These are phyloP conservation scores for Cichorium intybus DNA, from an alignment of 140 eudicot species.

Conservation along the genomic window DNA sequence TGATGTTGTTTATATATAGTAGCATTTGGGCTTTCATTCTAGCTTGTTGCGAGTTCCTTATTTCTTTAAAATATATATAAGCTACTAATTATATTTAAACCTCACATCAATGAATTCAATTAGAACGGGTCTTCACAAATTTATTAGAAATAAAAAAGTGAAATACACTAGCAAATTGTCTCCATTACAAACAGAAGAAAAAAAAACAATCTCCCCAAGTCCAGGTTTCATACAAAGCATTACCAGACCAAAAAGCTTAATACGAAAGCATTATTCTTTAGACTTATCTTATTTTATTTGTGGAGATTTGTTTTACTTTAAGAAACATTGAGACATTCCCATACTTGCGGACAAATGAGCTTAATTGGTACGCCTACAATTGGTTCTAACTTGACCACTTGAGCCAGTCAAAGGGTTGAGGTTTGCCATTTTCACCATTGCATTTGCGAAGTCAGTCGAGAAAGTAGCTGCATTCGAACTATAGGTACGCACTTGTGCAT, in stretches of 20 bases:
- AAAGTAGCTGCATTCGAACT: slow-evolving; percentile 45
- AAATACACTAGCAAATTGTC: neutral
- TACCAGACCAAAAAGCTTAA: neutral
- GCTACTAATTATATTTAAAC: neutral
- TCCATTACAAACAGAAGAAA: neutral
- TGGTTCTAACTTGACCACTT: slow-evolving; percentile 61
- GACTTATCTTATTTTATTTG: neutral
- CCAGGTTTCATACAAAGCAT: neutral
- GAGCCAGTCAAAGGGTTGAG: slow-evolving; percentile 72
- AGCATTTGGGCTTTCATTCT: too few species aligned
- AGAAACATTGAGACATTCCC: neutral
- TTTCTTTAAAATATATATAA: too few species aligned
- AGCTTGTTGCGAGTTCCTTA: too few species aligned
- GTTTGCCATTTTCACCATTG: slow-evolving; percentile 77
- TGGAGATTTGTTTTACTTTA: neutral
- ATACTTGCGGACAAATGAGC: neutral
- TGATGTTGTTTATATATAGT: too few species aligned
- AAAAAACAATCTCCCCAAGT: neutral
- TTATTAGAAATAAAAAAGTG: too few species aligned
- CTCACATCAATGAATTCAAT: neutral
- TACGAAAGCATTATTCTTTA: neutral
- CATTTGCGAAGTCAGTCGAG: slow-evolving; percentile 54
- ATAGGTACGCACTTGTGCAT: slow-evolving; percentile 54
- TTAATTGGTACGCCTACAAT: slow-evolving; percentile 45
- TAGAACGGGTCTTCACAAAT: neutral